These are phyloP conservation scores for Apiospora sp. DNA, from an alignment of 2,329 filamentous ascomycete species.

Conservation along the genomic window DNA sequence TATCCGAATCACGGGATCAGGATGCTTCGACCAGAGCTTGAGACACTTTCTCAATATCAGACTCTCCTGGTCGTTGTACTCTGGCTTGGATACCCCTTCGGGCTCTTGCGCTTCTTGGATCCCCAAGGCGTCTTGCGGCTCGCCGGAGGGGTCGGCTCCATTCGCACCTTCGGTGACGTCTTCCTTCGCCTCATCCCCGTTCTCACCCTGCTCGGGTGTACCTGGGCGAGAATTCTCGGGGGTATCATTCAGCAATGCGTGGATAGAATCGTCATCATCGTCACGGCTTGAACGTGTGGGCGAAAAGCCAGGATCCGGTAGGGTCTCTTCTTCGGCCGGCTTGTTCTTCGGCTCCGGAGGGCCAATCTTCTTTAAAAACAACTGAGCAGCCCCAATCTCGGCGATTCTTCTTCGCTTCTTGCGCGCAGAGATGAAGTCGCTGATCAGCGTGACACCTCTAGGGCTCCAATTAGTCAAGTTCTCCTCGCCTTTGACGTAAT, in stretches of 20 bases:
- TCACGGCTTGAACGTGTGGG: slow-evolving; percentile 43
- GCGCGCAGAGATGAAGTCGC: slow-evolving; percentile 80
- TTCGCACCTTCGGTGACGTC: slow-evolving; percentile 20
- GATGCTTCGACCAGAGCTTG: slow-evolving; percentile 70
- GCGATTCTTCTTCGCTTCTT: slow-evolving; percentile 77
- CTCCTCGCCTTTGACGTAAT: slow-evolving; percentile 97
- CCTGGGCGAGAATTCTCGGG: slow-evolving; percentile 58
- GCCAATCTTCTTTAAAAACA: slow-evolving; percentile 67
- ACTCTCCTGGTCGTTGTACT: slow-evolving; percentile 56
- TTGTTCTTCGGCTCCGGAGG: slow-evolving; percentile 51
- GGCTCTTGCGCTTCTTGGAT: slow-evolving; percentile 38
- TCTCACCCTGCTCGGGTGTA: slow-evolving; percentile 34
- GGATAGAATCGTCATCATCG: slow-evolving; percentile 59
- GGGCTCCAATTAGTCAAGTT: slow-evolving; percentile 85
- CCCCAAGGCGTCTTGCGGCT: not conserved
- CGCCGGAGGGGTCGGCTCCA: not conserved
- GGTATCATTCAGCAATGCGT: slow-evolving; percentile 65
- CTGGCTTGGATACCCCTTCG: slow-evolving; percentile 45
- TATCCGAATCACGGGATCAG: slow-evolving; percentile 63
- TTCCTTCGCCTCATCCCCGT: slow-evolving; percentile 18
- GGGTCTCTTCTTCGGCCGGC: slow-evolving; percentile 45
- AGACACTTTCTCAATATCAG: slow-evolving; percentile 63
- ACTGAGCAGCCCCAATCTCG: slow-evolving; percentile 81
- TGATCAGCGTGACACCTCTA: slow-evolving; percentile 87
- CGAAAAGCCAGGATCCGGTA: slow-evolving; percentile 45